phyloP scores from a whole-genome alignment of 106 monocot species.

The Phalaenopsis aphrodite region DNA sequence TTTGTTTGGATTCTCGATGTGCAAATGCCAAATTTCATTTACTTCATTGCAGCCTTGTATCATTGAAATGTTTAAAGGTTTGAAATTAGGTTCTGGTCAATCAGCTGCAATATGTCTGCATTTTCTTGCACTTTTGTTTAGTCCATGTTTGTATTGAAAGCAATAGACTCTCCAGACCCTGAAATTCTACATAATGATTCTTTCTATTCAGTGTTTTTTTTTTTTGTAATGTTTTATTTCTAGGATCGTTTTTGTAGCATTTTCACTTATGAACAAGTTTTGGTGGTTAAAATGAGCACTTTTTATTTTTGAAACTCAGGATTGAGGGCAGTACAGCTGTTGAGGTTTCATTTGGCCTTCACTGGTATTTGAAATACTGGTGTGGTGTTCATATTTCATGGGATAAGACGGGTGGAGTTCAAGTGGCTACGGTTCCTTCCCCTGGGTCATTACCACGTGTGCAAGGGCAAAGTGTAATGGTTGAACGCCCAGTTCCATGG shows the following conservation, averaged over 20 bases:
- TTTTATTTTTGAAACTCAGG: constrained; percentile 27
- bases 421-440: constrained; percentile 55
- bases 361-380: constrained; percentile 97
- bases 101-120: neutral
- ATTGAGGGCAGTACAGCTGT: constrained; percentile 79
- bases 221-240: neutral
- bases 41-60: neutral
- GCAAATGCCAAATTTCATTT: neutral
- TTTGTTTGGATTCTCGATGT: neutral
- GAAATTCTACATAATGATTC: neutral
- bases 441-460: constrained; percentile 62
- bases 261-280: neutral
- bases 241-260: neutral
- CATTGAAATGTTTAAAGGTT: neutral
- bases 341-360: constrained; percentile 70
- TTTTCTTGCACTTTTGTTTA: neutral
- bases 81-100: neutral
- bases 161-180: neutral
- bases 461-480: constrained; percentile 32
- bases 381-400: constrained; percentile 93
- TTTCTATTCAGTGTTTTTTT: neutral
- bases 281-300: neutral
- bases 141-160: neutral
- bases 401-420: constrained; percentile 95
- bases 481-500: constrained; percentile 86